Evolutionary conservation across 1,284 basidiomycete species (phyloP).

Genomic region (Irpex sp.): DNA sequence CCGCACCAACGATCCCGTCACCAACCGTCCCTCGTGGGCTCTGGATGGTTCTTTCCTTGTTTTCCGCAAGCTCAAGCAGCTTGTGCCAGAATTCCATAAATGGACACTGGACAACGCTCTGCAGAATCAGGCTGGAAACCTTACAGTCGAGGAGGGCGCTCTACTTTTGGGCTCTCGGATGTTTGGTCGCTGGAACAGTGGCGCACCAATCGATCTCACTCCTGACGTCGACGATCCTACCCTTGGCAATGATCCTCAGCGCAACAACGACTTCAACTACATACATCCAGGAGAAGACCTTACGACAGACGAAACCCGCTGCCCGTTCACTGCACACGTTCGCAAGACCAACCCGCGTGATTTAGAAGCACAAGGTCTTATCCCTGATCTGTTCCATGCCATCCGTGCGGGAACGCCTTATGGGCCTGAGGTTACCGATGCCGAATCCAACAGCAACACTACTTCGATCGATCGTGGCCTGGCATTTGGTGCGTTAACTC

Average conservation of each 20-base stretch:
- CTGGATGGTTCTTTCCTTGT: conserved; percentile 30
- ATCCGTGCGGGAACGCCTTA: conserved; percentile 27
- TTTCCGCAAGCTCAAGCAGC: conserved; percentile 31
- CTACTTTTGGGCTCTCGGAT: conserved; percentile 10
- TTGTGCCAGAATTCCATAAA: conserved; percentile 19
- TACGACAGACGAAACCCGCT: conserved; percentile 12
- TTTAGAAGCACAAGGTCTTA: conserved; percentile 13
- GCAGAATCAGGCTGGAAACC: background rate
- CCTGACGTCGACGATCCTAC: conserved; percentile 4
- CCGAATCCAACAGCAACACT: background rate
- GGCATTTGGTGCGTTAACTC: background rate
- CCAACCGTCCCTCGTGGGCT: conserved; percentile 19
- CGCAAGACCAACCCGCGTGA: conserved; percentile 13
- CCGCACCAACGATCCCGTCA: conserved; percentile 22
- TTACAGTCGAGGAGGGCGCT: conserved; percentile 9
- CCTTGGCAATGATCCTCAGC: background rate
- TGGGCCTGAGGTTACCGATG: conserved; percentile 25
- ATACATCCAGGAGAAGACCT: background rate
- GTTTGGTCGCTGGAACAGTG: conserved; percentile 12
- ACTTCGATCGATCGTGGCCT: background rate
- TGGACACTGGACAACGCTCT: conserved; percentile 8
- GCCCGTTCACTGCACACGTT: conserved; percentile 29
- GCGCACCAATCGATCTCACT: conserved; percentile 2
- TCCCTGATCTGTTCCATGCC: background rate
- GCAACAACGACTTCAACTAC: conserved; percentile 10